phyloP scores from a whole-genome alignment of 352 stramenopile genomes.

The Pythium brachiatum region DNA sequence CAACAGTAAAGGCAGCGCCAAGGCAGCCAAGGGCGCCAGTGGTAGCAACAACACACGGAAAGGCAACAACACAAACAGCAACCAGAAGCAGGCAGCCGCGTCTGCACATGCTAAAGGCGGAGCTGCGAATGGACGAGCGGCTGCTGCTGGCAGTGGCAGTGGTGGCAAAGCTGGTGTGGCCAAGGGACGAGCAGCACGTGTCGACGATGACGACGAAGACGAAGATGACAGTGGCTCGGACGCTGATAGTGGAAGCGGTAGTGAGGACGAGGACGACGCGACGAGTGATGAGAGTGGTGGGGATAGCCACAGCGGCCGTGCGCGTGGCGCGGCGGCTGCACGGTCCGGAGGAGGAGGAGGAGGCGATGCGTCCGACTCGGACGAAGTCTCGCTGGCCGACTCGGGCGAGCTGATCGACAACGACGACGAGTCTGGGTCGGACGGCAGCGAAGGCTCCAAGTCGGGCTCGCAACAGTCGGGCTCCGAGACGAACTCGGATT shows the following conservation, averaged over 20 bases:
- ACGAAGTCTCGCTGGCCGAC: constrained; percentile 81
- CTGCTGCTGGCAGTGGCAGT: neutral
- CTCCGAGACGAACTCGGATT: constrained; percentile 76
- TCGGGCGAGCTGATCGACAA: constrained; percentile 83
- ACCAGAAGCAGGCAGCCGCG: constrained; percentile 43
- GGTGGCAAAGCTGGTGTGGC: constrained; percentile 11
- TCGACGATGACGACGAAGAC: constrained; percentile 25
- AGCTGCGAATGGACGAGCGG: constrained; percentile 4
- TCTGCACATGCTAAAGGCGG: constrained; percentile 6
- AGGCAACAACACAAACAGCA: constrained; percentile 27
- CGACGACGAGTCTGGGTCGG: constrained; percentile 66
- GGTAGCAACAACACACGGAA: constrained; percentile 35
- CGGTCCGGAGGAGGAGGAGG: constrained; percentile 22
- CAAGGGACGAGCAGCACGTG: neutral
- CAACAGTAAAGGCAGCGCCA: constrained; percentile 25
- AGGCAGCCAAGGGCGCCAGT: constrained; percentile 46
- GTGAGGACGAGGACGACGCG: constrained; percentile 41
- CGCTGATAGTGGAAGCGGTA: constrained; percentile 41
- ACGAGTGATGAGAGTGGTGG: constrained; percentile 54
- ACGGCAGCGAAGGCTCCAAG: constrained; percentile 48
- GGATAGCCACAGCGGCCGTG: constrained; percentile 12
- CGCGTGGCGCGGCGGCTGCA: neutral
- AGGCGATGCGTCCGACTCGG: constrained; percentile 55
- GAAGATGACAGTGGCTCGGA: constrained; percentile 52
- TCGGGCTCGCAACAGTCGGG: constrained; percentile 61